phyloP scores from a whole-genome alignment of 495 filamentous ascomycete genomes.

The Mycothermus thermophilus region DNA sequence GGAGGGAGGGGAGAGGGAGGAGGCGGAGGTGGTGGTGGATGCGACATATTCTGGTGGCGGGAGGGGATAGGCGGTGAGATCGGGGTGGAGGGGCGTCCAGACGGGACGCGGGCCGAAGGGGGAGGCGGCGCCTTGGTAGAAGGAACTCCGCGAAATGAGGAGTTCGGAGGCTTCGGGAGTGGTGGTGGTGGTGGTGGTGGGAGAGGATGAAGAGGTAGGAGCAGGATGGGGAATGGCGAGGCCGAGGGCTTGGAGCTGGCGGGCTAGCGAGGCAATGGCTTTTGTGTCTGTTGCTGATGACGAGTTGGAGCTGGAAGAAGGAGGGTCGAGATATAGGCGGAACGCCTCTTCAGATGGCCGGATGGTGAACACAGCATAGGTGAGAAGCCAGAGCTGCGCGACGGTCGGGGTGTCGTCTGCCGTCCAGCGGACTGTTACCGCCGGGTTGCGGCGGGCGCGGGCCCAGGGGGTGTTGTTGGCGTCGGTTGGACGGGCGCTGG shows the following conservation, averaged over 20 bases:
- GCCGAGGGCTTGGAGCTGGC: constrained; percentile 39
- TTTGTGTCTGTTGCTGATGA: too few species aligned
- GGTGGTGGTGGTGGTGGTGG: constrained; percentile 4
- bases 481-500: constrained; percentile 29
- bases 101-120: constrained; percentile 48
- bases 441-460: constrained; percentile 29
- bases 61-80: constrained; percentile 34
- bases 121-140: constrained; percentile 58
- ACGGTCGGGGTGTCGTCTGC: constrained; percentile 29
- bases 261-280: constrained; percentile 25
- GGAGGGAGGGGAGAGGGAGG: constrained; percentile 10
- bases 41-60: constrained; percentile 42
- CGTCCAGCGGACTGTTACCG: constrained; percentile 25
- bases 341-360: constrained; percentile 41
- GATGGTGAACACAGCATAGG: constrained; percentile 45
- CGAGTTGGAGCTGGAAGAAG: too few species aligned
- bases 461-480: constrained; percentile 37
- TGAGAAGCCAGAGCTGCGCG: constrained; percentile 47
- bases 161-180: constrained; percentile 19
- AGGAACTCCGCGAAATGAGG: constrained; percentile 35
- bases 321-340: constrained; percentile 34
- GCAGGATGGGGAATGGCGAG: constrained; percentile 39
- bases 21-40: constrained; percentile 22
- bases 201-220: too few species aligned
- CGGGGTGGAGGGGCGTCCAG: constrained; percentile 37